Conservation (phyloP, 768 basidiomycete genomes). For the Podaxis sp. region DNA sequence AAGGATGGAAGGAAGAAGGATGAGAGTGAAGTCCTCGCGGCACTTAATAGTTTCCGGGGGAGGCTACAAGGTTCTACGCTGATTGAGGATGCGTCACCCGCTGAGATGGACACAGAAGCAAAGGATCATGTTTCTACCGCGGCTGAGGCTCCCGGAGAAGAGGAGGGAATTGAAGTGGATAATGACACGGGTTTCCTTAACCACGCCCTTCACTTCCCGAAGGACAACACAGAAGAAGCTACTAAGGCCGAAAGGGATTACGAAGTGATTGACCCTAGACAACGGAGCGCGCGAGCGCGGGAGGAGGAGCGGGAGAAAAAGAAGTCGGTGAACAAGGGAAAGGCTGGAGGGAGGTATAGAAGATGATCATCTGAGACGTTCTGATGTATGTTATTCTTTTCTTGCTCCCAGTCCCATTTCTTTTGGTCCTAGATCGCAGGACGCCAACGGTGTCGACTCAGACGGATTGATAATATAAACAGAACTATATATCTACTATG, state of each 20-base stretch:
- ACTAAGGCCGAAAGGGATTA: conserved; percentile 81
- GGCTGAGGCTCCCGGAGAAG: conserved; percentile 28
- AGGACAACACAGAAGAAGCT: conserved; percentile 75
- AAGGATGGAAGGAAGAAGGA: conserved; percentile 56
- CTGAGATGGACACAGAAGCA: conserved; percentile 21
- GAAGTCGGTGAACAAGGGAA: conserved; percentile 34
- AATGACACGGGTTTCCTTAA: conserved; percentile 73
- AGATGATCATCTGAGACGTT: not conserved
- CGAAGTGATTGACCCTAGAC: conserved; percentile 85
- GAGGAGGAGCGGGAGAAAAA: conserved; percentile 79
- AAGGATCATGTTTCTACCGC: conserved; percentile 20
- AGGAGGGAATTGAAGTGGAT: conserved; percentile 74
- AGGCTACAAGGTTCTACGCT: conserved; percentile 54
- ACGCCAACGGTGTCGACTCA: not conserved
- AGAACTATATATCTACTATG: not conserved
- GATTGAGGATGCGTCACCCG: conserved; percentile 22
- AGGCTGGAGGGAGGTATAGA: conserved; percentile 21
- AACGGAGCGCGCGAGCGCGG: conserved; percentile 67
- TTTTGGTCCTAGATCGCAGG: not conserved
- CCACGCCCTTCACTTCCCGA: conserved; percentile 74
- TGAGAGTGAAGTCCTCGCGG: conserved; percentile 69
- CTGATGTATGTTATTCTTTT: not conserved
- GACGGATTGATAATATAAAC: not conserved
- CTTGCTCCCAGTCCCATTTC: not conserved
- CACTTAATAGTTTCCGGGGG: conserved; percentile 67